A percentile compares a stretch with the other conserved stretches of the same genome.
Conservation (phyloP, 1,284 basidiomycete species). For the Puccinia horiana region DNA sequence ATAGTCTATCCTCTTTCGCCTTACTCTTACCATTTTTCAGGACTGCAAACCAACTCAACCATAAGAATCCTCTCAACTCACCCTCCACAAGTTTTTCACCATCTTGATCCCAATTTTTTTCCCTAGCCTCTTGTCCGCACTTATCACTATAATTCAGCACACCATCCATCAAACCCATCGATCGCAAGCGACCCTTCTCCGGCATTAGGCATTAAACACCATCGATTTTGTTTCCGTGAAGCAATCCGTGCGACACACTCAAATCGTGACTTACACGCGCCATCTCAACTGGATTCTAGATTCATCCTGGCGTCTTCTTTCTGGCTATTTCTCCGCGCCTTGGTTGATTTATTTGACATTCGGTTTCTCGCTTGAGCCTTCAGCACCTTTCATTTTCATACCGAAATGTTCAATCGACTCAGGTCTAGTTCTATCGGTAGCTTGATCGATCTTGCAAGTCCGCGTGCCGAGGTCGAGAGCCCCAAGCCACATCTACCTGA, state of each 20-base stretch:
- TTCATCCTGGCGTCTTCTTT: neutral
- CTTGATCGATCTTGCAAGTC: slow-evolving; percentile 43
- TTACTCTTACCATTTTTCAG: neutral
- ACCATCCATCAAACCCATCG: neutral
- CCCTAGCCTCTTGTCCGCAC: neutral
- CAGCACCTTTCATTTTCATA: neutral
- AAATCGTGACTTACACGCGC: neutral
- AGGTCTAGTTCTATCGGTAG: slow-evolving; percentile 35
- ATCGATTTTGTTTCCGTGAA: neutral
- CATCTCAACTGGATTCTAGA: neutral
- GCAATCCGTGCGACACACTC: neutral
- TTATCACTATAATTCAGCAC: neutral
- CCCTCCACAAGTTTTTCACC: neutral
- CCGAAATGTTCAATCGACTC: slow-evolving; percentile 44
- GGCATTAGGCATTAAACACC: neutral
- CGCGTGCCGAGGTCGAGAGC: slow-evolving; percentile 30
- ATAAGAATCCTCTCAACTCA: neutral
- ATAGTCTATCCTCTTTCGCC: neutral
- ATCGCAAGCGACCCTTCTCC: neutral
- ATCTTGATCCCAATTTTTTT: neutral
- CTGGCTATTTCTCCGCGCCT: neutral
- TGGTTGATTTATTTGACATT: neutral
- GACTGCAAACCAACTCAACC: neutral
- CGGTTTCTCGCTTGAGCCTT: neutral
- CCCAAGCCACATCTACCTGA: neutral